Conservation (phyloP, 805 yeast genomes). For the Maudiozyma saulgeensis region DNA sequence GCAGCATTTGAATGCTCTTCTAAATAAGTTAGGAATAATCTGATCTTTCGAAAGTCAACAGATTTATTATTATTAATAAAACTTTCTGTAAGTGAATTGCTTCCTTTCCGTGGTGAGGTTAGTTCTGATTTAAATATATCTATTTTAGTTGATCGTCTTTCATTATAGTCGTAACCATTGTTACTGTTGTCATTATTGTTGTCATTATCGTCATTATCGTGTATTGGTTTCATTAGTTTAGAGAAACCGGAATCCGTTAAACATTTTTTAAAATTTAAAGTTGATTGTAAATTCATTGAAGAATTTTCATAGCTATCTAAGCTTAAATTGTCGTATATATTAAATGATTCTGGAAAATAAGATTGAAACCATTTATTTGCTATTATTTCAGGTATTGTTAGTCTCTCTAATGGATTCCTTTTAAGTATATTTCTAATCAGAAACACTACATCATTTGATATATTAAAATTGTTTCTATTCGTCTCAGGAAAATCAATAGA, state of each 20-base stretch:
- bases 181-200: not conserved
- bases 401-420: constrained; percentile 69
- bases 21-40: not conserved
- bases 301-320: constrained; percentile 1
- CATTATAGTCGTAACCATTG: not conserved
- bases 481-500: constrained; percentile 66
- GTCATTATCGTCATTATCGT: not conserved
- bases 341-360: constrained; percentile 58
- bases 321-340: constrained; percentile 30
- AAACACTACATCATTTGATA: constrained; percentile 60
- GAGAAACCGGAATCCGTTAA: constrained; percentile 51
- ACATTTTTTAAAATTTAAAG: constrained; percentile 52
- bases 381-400: constrained; percentile 64
- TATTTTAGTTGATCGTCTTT: not conserved
- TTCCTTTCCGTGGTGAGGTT: not conserved
- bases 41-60: not conserved
- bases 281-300: constrained; percentile 35
- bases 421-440: constrained; percentile 62
- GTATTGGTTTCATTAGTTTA: not conserved
- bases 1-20: not conserved
- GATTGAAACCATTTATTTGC: constrained; percentile 78
- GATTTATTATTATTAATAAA: not conserved
- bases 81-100: not conserved
- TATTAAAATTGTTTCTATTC: constrained; percentile 35
- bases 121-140: not conserved